Base-by-base conservation (phyloP, 768 basidiomycete genomes). In the Pleurotus ostreatus region DNA sequence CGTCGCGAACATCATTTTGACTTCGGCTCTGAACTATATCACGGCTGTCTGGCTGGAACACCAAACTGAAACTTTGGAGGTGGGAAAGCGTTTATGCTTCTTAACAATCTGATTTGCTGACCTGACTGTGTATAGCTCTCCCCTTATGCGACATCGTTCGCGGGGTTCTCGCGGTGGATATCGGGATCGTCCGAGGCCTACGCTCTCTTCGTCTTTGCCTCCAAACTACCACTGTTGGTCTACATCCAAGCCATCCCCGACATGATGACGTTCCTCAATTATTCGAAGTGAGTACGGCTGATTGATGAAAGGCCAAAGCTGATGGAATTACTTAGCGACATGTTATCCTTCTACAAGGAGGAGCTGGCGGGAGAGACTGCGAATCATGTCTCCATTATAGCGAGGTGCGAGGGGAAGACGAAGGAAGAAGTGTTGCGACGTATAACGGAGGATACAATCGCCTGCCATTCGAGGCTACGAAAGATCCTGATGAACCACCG, bases 331-430 rank as follows among this genome's bases (percentile, higher is more conserved):
- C 46, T 34, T 44, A 59, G 58, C 15, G 58, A 59, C 39, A 30
- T 59, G 18, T 23, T 59, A 5, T 59, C 58, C 40, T 59, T 56
- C 38, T 59, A 59, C 46, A 59, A 59, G 30, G 58, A 56, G 37
- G 55, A 59, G 11, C 46, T 59, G 0, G 56, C 38, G 11, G 47
- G 48, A 22, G 56, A 57, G 22, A 48, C 40, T 2, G 39, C 56
- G 18, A 60, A 60, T 18, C 46, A 55, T 5, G 55, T 57, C 40
- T 60, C 59, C 6, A 49, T 56, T 46, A 18, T 60, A 13, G 47
- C 59, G 20, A 51, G 40, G 20, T 49, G 46, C n/a, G 30, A 53
- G 25, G 59, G 47, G 26, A 48, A 43, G 30, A 49, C 48, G 6
- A 57, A 60, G 23, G 16, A 41, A 7, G 48, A 60, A 18, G 56